Base-by-base conservation (phyloP, 2,329 filamentous ascomycete genomes). In the Knufia fluminis region DNA sequence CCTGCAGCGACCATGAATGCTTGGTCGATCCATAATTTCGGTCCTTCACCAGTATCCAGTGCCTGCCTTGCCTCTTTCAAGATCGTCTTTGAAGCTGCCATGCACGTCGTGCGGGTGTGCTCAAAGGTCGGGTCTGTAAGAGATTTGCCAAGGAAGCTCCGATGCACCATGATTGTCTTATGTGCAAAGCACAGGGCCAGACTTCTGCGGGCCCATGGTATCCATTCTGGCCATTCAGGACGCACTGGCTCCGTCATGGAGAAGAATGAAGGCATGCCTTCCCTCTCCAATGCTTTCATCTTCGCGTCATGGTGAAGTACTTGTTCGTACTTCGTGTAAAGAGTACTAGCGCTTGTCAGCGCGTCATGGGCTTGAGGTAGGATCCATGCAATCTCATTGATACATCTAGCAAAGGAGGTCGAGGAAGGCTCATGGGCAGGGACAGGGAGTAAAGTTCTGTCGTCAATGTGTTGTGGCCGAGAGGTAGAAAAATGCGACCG, bases 111-210 rank as follows among this genome's bases (percentile, higher is more conserved):
- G 19, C 69, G 62, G 7, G 66, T 71, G 49, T 70, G 68, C 2
- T 62, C 63, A 47, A 68, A 72, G n/a, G 65, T 63, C 1, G 60
- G 61, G 35, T 68, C 67, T 2, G 64, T 67, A 53, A 71, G 71
- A 43, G 68, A 70, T 35, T 62, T 58, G 33, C 66, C 66, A 2
- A 71, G 55, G 47, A 71, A 71, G 33, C 64, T 66, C 38, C 70
- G 63, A 42, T 58, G 56, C 12, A 70, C 63, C 69, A 71, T 71
- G 52, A 72, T 71, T n/a, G 70, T 64, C 50, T 72, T 71, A 33
- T 72, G 69, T 7, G 64, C 63, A 8, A 61, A 59, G 23, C 66
- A 68, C 14, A 69, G 65, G 7, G 66, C 63, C 14, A 69, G 57
- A 23, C 66, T 59, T 36, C 64, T 61, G 48, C 66, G 61, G 1